Conservation (phyloP, 164 flowering plant species). For the Litsea cubeba region DNA sequence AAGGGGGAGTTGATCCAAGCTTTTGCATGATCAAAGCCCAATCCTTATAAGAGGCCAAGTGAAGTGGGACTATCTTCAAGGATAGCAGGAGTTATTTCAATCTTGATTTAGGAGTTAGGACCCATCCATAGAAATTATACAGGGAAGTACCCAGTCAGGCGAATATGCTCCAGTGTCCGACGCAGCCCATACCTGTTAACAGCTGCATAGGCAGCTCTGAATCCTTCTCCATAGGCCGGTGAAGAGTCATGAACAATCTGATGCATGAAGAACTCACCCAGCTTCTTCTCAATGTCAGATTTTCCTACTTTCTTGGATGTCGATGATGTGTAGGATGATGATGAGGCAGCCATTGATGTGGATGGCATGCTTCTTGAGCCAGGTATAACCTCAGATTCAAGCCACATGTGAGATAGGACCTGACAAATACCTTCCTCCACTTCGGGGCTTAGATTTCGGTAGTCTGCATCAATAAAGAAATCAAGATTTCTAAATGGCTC, state of each 20-base stretch:
- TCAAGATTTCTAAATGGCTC: neutral
- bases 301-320: conserved; percentile 59
- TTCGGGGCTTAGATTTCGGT: conserved; percentile 67
- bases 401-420: conserved; percentile 92
- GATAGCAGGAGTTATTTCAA: neutral
- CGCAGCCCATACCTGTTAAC: conserved; percentile 79
- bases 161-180: conserved; percentile 77
- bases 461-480: conserved; percentile 41
- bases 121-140: conserved; percentile 9
- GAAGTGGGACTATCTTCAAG: neutral
- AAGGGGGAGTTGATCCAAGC: conserved; percentile 25
- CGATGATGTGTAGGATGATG: conserved; percentile 31
- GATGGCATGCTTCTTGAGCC: conserved; percentile 49
- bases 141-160: conserved; percentile 65
- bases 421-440: conserved; percentile 98
- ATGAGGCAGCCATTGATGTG: conserved; percentile 55
- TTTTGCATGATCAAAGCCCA: conserved; percentile 18
- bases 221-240: conserved; percentile 86
- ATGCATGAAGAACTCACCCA: conserved; percentile 88
- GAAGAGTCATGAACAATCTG: conserved; percentile 86
- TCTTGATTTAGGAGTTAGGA: neutral
- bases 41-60: conserved; percentile 21
- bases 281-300: conserved; percentile 60
- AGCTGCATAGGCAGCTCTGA: conserved; percentile 77
- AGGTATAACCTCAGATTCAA: conserved; percentile 84